Percentiles rank a stretch among this genome's conserved stretches.
Conservation (phyloP, 2,329 filamentous ascomycete species). For the Trematosphaeria pertusa region DNA sequence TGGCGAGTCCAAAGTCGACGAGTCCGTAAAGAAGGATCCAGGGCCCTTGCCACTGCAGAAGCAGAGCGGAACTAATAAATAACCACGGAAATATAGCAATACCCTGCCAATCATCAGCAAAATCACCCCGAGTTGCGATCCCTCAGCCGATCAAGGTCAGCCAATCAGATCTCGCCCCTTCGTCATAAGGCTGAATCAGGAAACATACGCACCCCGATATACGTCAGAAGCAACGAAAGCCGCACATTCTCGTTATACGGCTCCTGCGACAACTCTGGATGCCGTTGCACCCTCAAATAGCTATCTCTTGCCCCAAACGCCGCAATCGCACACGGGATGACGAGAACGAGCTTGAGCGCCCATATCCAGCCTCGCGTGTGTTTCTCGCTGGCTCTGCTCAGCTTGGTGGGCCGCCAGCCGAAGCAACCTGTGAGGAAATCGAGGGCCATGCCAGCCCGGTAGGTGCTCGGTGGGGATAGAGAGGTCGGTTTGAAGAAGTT, state of each 20-base stretch:
- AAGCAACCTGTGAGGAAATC: slow-evolving; percentile 18
- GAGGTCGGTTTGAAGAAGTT: background rate
- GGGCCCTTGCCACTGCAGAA: slow-evolving; percentile 7
- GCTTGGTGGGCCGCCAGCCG: slow-evolving; percentile 14
- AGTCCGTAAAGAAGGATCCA: slow-evolving; percentile 17
- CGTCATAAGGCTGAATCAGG: background rate
- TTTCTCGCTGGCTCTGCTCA: slow-evolving; percentile 11
- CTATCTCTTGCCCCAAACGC: slow-evolving; percentile 12
- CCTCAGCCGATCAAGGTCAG: too few relatives aligned
- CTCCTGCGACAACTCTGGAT: slow-evolving; percentile 11
- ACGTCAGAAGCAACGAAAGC: slow-evolving; percentile 16
- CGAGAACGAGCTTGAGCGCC: slow-evolving; percentile 11
- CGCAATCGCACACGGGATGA: slow-evolving; percentile 16
- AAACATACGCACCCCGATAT: slow-evolving; percentile 15
- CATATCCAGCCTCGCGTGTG: slow-evolving; percentile 12
- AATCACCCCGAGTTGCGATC: too few relatives aligned
- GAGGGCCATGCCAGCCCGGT: slow-evolving; percentile 4
- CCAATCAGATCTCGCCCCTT: background rate
- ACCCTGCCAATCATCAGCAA: slow-evolving; percentile 11
- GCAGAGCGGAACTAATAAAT: slow-evolving; percentile 14
- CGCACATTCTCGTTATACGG: slow-evolving; percentile 15
- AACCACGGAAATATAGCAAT: slow-evolving; percentile 20
- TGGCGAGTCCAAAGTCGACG: slow-evolving; percentile 19
- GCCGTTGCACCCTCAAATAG: slow-evolving; percentile 9
- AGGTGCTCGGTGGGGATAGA: background rate